phyloP scores from a whole-genome alignment of 495 filamentous ascomycete genomes.

The Patellaria atrata region DNA sequence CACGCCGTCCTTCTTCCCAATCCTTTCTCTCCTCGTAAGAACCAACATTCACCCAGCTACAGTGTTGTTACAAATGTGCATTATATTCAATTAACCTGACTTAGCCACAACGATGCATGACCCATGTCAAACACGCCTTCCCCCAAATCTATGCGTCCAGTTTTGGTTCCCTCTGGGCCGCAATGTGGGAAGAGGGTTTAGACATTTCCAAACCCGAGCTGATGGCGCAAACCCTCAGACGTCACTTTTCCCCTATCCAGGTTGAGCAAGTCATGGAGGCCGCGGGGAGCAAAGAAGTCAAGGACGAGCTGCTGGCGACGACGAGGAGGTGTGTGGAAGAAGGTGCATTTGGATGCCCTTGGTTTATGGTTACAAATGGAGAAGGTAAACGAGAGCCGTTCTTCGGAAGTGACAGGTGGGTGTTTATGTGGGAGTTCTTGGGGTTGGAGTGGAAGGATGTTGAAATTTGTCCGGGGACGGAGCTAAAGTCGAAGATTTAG shows the following conservation, averaged over 20 bases:
- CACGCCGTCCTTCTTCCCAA: slow-evolving; percentile 38
- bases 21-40: slow-evolving; percentile 33
- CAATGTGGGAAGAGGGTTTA: slow-evolving; percentile 33
- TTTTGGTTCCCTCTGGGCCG: slow-evolving; percentile 33
- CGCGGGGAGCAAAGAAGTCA: slow-evolving; percentile 36
- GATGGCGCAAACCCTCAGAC: slow-evolving; percentile 23
- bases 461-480: slow-evolving; percentile 4
- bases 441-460: slow-evolving; percentile 22
- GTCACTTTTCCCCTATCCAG: slow-evolving; percentile 29
- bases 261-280: slow-evolving; percentile 38
- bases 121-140: slow-evolving; percentile 40
- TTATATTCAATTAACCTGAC: too few relatives aligned
- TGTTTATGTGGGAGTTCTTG: slow-evolving; percentile 24
- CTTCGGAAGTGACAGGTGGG: slow-evolving; percentile 62
- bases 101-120: slow-evolving; percentile 49
- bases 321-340: slow-evolving; percentile 44
- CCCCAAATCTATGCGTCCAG: slow-evolving; percentile 28
- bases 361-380: slow-evolving; percentile 54
- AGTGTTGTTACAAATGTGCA: background rate
- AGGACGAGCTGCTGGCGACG: slow-evolving; percentile 40
- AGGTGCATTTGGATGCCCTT: slow-evolving; percentile 63
- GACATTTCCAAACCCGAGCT: slow-evolving; percentile 37
- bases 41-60: background rate
- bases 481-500: slow-evolving; percentile 16
- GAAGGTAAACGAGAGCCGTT: slow-evolving; percentile 49